Base-by-base conservation (phyloP, 1,284 basidiomycete genomes). In the Stereum hirsutum region DNA sequence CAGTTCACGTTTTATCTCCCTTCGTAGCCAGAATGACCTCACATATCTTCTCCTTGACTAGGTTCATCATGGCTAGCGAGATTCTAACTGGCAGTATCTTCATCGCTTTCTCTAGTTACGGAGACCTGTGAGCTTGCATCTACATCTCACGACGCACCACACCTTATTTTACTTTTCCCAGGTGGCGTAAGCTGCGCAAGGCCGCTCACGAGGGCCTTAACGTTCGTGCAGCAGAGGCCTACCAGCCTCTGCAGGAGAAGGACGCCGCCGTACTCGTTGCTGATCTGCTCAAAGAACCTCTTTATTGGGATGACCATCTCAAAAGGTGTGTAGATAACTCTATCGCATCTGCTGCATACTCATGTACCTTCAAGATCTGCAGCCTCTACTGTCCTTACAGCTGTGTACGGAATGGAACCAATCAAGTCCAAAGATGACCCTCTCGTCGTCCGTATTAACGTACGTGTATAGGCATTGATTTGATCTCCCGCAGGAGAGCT, bases 121-220 rank as follows among this genome's bases (percentile, higher is more conserved):
- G 27, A 5, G 33, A 41, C 20, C 4, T 38, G 46, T 47, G n/a
- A 41, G 15, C n/a, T n/a, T n/a, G n/a, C n/a, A n/a, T n/a, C n/a
- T n/a, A n/a, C n/a, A n/a, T 27, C 17, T 5, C 6, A 26, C 21
- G 14, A 21, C 27, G 15, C 28, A 27, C 30, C 23, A 8, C 5
- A 17, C 4, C 15, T 17, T 23, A 24, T 17, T 14, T 24, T 19
- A 30, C 12, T 6, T 12, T 20, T 30, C 24, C 10, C 15, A 47
- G 46, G 8, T 41, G 42, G 42, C 42, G 42, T 12, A 41, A 42
- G 25, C 26, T 46, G 37, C 46, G 41, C 17, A 42, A 39, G 20
- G 42, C 38, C 10, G 36, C 46, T 6, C 38, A 33, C 20, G 46
- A 47, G n/a, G 39, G 31, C 31, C 34, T 44, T 17, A 44, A 43